A percentile compares a stretch with the other conserved stretches of the same genome.
phyloP scores from a whole-genome alignment of 352 stramenopile genomes.

The Phytophthora pini region DNA sequence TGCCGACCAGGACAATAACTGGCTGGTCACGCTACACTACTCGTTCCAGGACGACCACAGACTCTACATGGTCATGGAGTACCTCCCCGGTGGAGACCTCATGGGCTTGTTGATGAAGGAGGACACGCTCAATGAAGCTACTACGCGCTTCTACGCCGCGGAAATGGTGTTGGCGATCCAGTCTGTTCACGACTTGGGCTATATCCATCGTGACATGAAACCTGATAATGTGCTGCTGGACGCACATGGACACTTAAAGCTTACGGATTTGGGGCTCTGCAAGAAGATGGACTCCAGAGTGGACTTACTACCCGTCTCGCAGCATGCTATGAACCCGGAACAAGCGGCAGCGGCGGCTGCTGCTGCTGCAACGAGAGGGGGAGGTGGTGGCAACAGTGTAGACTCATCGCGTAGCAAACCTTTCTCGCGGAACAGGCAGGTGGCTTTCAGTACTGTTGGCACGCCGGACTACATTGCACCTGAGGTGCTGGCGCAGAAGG shows the following conservation, averaged over 20 bases:
- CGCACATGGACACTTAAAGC: conserved; percentile 97
- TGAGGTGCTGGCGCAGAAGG: conserved; percentile 96
- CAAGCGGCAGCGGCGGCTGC: conserved; percentile 18
- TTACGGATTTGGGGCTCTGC: conserved; percentile 98
- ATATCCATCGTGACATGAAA: conserved; percentile 99
- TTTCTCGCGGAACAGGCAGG: conserved; percentile 70
- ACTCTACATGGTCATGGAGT: conserved; percentile 98
- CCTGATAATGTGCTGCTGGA: conserved; percentile 97
- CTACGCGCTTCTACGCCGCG: conserved; percentile 96
- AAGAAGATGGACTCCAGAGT: conserved; percentile 96
- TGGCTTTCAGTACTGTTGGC: conserved; percentile 98
- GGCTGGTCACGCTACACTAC: conserved; percentile 98
- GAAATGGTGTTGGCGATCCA: conserved; percentile 98
- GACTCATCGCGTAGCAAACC: conserved; percentile 63
- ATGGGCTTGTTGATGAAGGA: conserved; percentile 99
- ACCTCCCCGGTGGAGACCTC: conserved; percentile 98
- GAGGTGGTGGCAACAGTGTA: conserved; percentile 33
- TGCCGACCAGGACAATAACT: conserved; percentile 96
- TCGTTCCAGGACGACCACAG: conserved; percentile 95
- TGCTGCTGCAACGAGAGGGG: conserved; percentile 23
- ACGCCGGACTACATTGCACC: conserved; percentile 99
- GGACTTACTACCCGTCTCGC: conserved; percentile 78
- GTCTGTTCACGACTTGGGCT: conserved; percentile 97
- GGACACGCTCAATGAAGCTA: conserved; percentile 93
- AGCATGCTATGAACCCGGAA: conserved; percentile 62